These are phyloP conservation scores for Mycena galopus DNA, from an alignment of 768 basidiomycete species.

Conservation along the genomic window DNA sequence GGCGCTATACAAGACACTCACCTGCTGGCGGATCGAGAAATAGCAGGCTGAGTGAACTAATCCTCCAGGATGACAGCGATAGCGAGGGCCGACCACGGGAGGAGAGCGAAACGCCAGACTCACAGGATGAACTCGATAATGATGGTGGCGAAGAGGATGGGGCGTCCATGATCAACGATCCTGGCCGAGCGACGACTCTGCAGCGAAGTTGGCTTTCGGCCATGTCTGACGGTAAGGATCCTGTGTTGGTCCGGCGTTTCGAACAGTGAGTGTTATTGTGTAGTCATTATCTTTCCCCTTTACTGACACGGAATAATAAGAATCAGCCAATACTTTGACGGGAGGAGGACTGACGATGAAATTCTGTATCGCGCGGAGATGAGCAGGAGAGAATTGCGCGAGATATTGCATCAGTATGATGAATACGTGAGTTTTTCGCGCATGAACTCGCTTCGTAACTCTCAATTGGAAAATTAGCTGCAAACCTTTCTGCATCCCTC, in stretches of 20 bases:
- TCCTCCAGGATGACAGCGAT: constrained; percentile 46
- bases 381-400: constrained; percentile 84
- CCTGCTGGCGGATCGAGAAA: constrained; percentile 61
- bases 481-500: constrained; percentile 61
- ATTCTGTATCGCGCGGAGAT: constrained; percentile 92
- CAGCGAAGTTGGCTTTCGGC: constrained; percentile 89
- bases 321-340: constrained; percentile 94
- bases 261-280: constrained; percentile 68
- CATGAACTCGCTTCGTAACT: constrained; percentile 3
- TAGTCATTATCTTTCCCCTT: not conserved
- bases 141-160: constrained; percentile 59
- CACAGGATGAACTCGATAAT: constrained; percentile 56
- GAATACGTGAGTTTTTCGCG: constrained; percentile 76
- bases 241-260: constrained; percentile 77
- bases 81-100: constrained; percentile 40
- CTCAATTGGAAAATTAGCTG: constrained; percentile 43
- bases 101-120: constrained; percentile 43
- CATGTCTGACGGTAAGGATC: constrained; percentile 90
- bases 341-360: constrained; percentile 92
- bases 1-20: constrained; percentile 58
- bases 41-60: constrained; percentile 55
- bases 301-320: constrained; percentile 54
- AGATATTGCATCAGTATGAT: constrained; percentile 87
- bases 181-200: constrained; percentile 81
- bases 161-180: constrained; percentile 84